Conservation (phyloP, 805 yeast genomes). For the Saturnispora sekii region DNA sequence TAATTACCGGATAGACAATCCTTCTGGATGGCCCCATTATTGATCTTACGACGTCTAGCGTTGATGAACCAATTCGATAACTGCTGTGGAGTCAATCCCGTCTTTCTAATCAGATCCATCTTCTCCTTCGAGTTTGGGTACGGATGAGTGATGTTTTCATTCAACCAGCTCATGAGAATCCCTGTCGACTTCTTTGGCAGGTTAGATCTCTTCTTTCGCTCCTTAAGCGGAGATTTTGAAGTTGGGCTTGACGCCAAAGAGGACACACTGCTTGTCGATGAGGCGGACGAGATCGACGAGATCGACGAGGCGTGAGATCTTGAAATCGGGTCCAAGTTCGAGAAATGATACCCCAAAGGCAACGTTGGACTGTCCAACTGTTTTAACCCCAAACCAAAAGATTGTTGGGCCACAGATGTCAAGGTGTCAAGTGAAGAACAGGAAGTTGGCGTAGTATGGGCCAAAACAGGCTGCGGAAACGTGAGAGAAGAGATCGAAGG, state of each 20-base stretch:
- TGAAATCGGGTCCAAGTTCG: not conserved
- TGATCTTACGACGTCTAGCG: slow-evolving; percentile 51
- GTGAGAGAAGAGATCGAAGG: not conserved
- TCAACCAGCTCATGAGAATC: slow-evolving; percentile 43
- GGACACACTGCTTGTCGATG: not conserved
- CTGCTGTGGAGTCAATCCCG: slow-evolving; percentile 51
- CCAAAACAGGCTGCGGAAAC: not conserved
- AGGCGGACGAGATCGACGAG: not conserved
- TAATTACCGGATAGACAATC: too few species aligned
- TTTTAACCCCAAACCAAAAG: slow-evolving; percentile 6
- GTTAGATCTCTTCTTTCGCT: slow-evolving; percentile 34
- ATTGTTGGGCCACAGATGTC: slow-evolving; percentile 11
- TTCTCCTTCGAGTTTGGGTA: slow-evolving; percentile 52
- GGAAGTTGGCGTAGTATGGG: not conserved
- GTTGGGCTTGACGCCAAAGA: slow-evolving; percentile 1
- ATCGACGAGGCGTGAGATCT: not conserved
- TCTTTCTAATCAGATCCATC: slow-evolving; percentile 40
- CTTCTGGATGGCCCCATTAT: slow-evolving; percentile 6
- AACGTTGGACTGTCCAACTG: not conserved
- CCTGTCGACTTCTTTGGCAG: slow-evolving; percentile 52
- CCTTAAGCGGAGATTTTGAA: not conserved
- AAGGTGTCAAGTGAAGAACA: slow-evolving; percentile 1
- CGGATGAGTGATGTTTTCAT: slow-evolving; percentile 48
- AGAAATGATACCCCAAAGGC: not conserved
- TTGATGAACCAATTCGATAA: slow-evolving; percentile 55